Conservation (phyloP, 371 early-diverging fungal genomes). For the Fennellomyces sp. region DNA sequence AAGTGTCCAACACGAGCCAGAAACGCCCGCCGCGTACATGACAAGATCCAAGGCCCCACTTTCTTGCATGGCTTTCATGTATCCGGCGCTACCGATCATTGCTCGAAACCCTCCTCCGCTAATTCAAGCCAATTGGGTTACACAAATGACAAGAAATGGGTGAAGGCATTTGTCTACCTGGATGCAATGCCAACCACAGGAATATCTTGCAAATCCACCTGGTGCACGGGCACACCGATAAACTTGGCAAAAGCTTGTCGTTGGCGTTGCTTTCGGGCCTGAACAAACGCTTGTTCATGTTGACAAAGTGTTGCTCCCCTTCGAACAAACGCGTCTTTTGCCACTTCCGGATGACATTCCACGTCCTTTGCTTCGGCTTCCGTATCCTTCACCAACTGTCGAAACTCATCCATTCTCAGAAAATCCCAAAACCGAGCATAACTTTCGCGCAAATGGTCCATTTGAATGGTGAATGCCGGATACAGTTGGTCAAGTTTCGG, state of each 20-base stretch:
- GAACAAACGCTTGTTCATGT: constrained; percentile 53
- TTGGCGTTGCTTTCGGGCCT: constrained; percentile 48
- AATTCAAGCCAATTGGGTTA: neutral
- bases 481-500: constrained; percentile 26
- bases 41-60: constrained; percentile 58
- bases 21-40: constrained; percentile 62
- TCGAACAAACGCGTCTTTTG: constrained; percentile 33
- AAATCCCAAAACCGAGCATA: constrained; percentile 39
- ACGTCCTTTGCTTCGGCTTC: constrained; percentile 22
- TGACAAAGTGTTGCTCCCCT: constrained; percentile 45
- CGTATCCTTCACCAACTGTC: constrained; percentile 27
- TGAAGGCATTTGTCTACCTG: neutral
- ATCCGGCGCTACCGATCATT: constrained; percentile 67
- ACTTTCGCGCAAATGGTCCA: constrained; percentile 27
- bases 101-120: constrained; percentile 77
- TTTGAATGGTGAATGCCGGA: constrained; percentile 26
- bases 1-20: constrained; percentile 61
- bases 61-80: constrained; percentile 57
- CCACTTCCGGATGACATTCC: constrained; percentile 31
- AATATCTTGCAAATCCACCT: constrained; percentile 66
- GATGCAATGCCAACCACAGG: constrained; percentile 69
- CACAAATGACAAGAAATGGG: neutral
- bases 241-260: constrained; percentile 67
- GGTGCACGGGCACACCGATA: constrained; percentile 60
- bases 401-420: constrained; percentile 37